Base-by-base conservation (phyloP, 192 early-diverging fungal genomes). In the Spizellomyces punctatus region DNA sequence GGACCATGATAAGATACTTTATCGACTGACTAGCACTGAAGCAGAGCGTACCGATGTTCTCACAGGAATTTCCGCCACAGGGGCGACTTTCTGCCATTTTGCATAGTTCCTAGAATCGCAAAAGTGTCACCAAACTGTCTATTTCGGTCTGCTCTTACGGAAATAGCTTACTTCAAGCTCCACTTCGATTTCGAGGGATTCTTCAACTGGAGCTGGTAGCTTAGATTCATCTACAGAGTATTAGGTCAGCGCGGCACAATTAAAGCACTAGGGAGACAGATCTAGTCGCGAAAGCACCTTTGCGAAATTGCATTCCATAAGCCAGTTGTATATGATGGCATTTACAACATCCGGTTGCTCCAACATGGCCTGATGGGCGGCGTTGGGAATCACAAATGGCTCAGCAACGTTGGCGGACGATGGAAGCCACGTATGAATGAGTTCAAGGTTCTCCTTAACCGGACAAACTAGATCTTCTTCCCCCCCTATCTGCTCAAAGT, bases 321-420 rank as follows among this genome's bases (percentile, higher is more conserved):
- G 50, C 66, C 65, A 75, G 42, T 75, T 67, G 59, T 75, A 75
- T 10, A 75, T 69, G 49, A 75, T 75, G 8, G 73, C 73, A 46
- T 75, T 75, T 1, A 75, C 66, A 17, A 75, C 60, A 16, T 75
- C 66, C 6, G 73, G 73, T 43, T 69, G 58, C 27, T 75, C 73
- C 7, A 75, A 44, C 73, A 75, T 75, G 4, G 64, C 73, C 58
- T 49, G 49, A 69, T 75, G 73, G 22, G 21, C 73, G 12, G 66
- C 73, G 41, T 75, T 68, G 10, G 66, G 66, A 36, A 75, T 69
- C 19, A 75, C 54, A 63, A 75, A 75, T 16, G 61, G 65, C 36
- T 75, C 66, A 4, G 21, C 41, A n/a, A 14, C 57, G n/a, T 12
- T n/a, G 43, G 55, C 10, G 9, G 36, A 42, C 21, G n/a, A 17